A percentile compares a stretch with the other conserved stretches of the same genome.
phyloP scores from a whole-genome alignment of 2,329 filamentous ascomycete genomes.

The Scopulariopsis brevicaulis region DNA sequence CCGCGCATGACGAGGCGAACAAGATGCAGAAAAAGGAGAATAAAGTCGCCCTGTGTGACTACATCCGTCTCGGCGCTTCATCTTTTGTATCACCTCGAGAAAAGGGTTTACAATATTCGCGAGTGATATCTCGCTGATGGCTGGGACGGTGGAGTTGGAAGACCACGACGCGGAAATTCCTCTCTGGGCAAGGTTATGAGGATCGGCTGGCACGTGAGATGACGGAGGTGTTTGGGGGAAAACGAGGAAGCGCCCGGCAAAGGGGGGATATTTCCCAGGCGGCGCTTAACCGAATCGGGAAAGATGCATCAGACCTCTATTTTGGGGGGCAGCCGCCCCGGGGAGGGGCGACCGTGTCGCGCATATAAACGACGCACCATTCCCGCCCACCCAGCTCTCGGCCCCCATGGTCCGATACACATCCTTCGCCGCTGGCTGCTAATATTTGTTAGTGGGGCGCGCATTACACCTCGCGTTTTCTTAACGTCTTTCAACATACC shows the following conservation, averaged over 20 bases:
- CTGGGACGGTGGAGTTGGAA: background rate
- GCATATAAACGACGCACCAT: slow-evolving; percentile 37
- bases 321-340: background rate
- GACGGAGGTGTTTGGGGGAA: background rate
- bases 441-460: background rate
- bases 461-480: background rate
- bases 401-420: background rate
- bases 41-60: background rate
- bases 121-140: background rate
- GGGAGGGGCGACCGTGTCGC: slow-evolving; percentile 14
- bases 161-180: background rate
- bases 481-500: slow-evolving; percentile 1
- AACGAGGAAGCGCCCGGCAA: background rate
- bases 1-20: background rate
- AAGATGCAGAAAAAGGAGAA: background rate
- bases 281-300: slow-evolving; percentile 5
- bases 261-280: background rate
- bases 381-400: slow-evolving; percentile 18
- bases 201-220: background rate
- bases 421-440: background rate
- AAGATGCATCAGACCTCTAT: slow-evolving; percentile 2
- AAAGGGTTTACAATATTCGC: background rate
- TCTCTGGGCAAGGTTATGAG: background rate
- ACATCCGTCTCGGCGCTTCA: background rate
- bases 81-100: background rate